Conservation (phyloP, 73 alveolate species). For the Tetrahymena thermophila region DNA sequence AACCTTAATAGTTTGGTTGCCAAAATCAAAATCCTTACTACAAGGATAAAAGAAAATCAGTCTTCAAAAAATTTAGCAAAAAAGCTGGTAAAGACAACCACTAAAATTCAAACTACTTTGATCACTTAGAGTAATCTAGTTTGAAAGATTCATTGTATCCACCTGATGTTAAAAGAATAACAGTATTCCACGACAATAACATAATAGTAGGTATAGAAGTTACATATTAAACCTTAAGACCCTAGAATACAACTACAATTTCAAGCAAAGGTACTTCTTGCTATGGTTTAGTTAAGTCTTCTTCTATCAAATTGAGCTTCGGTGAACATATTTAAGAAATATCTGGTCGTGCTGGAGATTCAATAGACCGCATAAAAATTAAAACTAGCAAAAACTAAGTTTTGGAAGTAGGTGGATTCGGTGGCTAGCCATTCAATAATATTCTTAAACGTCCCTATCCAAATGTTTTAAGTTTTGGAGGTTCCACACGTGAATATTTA, state of each 20-base stretch:
- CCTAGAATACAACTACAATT: neutral
- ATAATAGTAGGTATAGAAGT: neutral
- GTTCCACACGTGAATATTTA: neutral
- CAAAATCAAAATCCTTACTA: too few species aligned
- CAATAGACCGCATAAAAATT: neutral
- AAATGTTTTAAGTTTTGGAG: neutral
- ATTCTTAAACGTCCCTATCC: neutral
- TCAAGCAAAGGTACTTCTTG: neutral
- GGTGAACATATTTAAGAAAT: neutral
- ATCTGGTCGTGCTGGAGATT: neutral
- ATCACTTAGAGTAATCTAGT: neutral
- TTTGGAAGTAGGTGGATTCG: neutral
- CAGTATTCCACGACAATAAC: neutral
- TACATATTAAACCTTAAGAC: neutral
- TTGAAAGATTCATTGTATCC: too few species aligned
- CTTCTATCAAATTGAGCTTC: neutral
- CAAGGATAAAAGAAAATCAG: too few species aligned
- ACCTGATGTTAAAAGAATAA: neutral
- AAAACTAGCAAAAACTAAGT: neutral
- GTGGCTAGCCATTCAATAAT: neutral
- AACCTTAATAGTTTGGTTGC: too few species aligned
- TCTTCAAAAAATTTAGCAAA: neutral
- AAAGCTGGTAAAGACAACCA: neutral
- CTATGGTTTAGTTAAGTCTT: neutral
- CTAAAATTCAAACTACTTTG: neutral